Evolutionary conservation across 2,329 filamentous ascomycete species (phyloP).

Genomic region (Ustulina deusta): DNA sequence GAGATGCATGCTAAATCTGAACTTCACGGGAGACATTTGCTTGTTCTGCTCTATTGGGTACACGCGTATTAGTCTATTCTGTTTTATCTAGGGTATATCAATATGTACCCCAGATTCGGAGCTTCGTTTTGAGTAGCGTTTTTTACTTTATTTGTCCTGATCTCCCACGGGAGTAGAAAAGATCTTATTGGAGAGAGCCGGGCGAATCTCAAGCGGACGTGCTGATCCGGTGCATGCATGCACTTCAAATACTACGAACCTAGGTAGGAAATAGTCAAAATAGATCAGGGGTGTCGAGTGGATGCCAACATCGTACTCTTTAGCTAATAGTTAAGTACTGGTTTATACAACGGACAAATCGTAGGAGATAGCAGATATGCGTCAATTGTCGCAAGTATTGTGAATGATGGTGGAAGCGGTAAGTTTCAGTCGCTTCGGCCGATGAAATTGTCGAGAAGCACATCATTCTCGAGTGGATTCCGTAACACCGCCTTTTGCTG

Average conservation of each 20-base stretch:
- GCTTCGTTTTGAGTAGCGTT: conserved; percentile 23
- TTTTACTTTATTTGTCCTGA: conserved; percentile 5
- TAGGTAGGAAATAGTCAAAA: conserved; percentile 13
- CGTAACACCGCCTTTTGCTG: conserved; percentile 4
- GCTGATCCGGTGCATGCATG: neutral
- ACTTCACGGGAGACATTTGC: conserved; percentile 1
- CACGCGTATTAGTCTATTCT: conserved; percentile 30
- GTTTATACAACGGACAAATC: conserved; percentile 24
- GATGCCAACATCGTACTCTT: conserved; percentile 19
- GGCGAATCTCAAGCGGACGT: neutral
- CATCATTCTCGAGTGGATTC: conserved; percentile 18
- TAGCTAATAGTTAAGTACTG: conserved; percentile 40
- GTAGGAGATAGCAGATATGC: conserved; percentile 6
- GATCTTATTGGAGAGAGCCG: conserved; percentile 6
- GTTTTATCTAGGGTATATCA: conserved; percentile 12
- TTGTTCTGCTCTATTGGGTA: conserved; percentile 22
- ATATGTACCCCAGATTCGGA: conserved; percentile 31
- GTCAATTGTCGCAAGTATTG: conserved; percentile 34
- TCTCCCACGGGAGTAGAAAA: neutral
- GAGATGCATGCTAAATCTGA: neutral
- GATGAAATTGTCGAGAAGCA: conserved; percentile 24
- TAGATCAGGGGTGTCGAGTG: conserved; percentile 16
- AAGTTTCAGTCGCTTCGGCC: conserved; percentile 20
- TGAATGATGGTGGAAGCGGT: conserved; percentile 31
- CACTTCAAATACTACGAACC: conserved; percentile 10